phyloP scores from a whole-genome alignment of 768 basidiomycete genomes.

The Melanogaster broomeanus region DNA sequence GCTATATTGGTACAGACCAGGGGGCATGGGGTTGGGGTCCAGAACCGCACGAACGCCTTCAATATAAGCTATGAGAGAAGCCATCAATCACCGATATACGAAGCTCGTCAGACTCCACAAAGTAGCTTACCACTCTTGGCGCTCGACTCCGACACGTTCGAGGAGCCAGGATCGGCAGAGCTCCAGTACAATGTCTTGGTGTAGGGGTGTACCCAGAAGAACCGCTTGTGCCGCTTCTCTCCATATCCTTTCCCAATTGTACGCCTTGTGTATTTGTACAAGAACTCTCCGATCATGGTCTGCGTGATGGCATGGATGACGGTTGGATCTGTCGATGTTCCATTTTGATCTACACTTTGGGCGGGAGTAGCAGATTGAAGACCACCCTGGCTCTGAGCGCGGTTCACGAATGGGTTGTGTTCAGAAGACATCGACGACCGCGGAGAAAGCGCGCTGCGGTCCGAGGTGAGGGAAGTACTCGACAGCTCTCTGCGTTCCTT shows the following conservation, averaged over 20 bases:
- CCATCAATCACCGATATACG: slow-evolving; percentile 3
- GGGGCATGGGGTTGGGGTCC: slow-evolving; percentile 95
- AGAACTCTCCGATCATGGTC: slow-evolving; percentile 99
- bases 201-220: slow-evolving; percentile 99
- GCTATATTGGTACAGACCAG: slow-evolving; percentile 90
- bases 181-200: slow-evolving; percentile 99
- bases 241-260: slow-evolving; percentile 90
- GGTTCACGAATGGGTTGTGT: slow-evolving; percentile 51
- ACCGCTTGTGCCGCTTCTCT: slow-evolving; percentile 87
- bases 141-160: slow-evolving; percentile 85
- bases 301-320: slow-evolving; percentile 98
- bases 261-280: slow-evolving; percentile 95
- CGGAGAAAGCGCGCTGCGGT: slow-evolving; percentile 67
- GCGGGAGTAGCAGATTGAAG: slow-evolving; percentile 47
- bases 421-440: slow-evolving; percentile 85
- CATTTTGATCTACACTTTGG: slow-evolving; percentile 29
- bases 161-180: slow-evolving; percentile 88
- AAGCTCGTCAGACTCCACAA: slow-evolving; percentile 12
- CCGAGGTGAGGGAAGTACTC: slow-evolving; percentile 69
- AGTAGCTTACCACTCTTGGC: slow-evolving; percentile 91
- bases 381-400: slow-evolving; percentile 32
- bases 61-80: slow-evolving; percentile 70
- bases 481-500: slow-evolving; percentile 61
- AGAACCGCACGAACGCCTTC: slow-evolving; percentile 90
- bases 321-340: slow-evolving; percentile 76